A percentile compares a stretch with the other conserved stretches of the same genome.
Conservation (phyloP, 108 stramenopile species). For the Stephanodiscus triporus region DNA sequence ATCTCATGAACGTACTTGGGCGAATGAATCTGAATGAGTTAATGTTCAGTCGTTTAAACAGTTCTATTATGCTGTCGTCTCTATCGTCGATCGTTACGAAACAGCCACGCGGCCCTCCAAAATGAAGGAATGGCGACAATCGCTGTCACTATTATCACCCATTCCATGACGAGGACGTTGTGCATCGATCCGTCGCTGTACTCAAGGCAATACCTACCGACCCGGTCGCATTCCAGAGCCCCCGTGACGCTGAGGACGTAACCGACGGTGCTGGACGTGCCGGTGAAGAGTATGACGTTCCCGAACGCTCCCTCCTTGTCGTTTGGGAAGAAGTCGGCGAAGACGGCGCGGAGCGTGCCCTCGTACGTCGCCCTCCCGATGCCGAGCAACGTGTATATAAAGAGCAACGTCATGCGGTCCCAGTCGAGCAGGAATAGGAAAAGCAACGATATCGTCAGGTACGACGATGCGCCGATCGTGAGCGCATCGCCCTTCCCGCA, state of each 20-base stretch:
- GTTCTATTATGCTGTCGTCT: not conserved
- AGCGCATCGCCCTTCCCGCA: conserved; percentile 65
- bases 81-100: not conserved
- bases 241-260: conserved; percentile 59
- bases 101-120: conserved; percentile 47
- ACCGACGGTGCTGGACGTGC: conserved; percentile 70
- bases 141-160: conserved; percentile 56
- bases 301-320: conserved; percentile 86
- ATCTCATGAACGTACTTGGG: not conserved
- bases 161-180: conserved; percentile 67
- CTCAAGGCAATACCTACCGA: conserved; percentile 56
- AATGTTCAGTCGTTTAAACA: not conserved
- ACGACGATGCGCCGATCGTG: conserved; percentile 61
- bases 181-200: conserved; percentile 65
- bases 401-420: conserved; percentile 42
- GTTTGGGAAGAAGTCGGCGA: conserved; percentile 76
- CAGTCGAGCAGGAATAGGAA: conserved; percentile 68
- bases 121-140: conserved; percentile 66
- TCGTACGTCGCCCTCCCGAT: conserved; percentile 84
- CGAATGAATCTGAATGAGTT: not conserved
- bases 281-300: conserved; percentile 85
- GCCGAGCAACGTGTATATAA: conserved; percentile 73
- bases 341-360: conserved; percentile 75
- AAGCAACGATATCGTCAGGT: conserved; percentile 58
- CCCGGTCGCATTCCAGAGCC: conserved; percentile 31